Evolutionary conservation across 257 asterid genomes (phyloP).

Genomic region (Pogostemon cablin): DNA sequence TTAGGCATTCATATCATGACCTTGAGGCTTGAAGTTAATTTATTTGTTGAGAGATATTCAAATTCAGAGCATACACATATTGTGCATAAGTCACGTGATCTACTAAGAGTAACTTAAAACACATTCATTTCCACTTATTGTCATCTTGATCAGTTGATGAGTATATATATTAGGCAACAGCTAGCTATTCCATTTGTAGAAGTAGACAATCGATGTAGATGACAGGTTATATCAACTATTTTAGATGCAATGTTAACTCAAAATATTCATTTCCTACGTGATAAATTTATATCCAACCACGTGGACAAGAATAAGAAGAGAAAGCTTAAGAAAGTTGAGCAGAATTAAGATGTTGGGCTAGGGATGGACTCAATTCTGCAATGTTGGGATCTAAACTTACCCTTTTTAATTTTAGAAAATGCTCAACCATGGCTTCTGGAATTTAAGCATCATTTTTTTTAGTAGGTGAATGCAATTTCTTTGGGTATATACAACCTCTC

Average conservation of each 20-base stretch:
- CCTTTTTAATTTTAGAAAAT: neutral
- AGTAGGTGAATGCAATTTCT: neutral
- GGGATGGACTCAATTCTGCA: constrained; percentile 54
- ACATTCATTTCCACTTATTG: neutral
- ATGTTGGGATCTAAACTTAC: constrained; percentile 5
- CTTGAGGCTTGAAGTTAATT: neutral
- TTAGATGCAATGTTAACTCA: constrained; percentile 7
- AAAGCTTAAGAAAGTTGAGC: constrained; percentile 83
- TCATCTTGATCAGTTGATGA: constrained; percentile 4
- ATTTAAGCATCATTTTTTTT: constrained; percentile 17
- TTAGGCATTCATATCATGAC: neutral
- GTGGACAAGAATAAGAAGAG: constrained; percentile 86
- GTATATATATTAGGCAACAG: neutral
- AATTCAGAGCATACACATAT: neutral
- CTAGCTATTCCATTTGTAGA: neutral
- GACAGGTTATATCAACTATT: constrained; percentile 13
- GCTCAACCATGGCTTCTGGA: neutral
- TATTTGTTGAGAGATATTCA: neutral
- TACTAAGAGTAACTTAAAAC: neutral
- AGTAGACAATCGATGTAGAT: constrained; percentile 27
- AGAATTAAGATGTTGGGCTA: constrained; percentile 85
- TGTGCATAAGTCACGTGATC: neutral
- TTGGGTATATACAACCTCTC: constrained; percentile 7
- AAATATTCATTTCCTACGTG: constrained; percentile 54
- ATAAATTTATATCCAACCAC: constrained; percentile 74